A percentile compares a stretch with the other conserved stretches of the same genome.
Conservation (phyloP, 768 basidiomycete species). For the Kwoniella pini region DNA sequence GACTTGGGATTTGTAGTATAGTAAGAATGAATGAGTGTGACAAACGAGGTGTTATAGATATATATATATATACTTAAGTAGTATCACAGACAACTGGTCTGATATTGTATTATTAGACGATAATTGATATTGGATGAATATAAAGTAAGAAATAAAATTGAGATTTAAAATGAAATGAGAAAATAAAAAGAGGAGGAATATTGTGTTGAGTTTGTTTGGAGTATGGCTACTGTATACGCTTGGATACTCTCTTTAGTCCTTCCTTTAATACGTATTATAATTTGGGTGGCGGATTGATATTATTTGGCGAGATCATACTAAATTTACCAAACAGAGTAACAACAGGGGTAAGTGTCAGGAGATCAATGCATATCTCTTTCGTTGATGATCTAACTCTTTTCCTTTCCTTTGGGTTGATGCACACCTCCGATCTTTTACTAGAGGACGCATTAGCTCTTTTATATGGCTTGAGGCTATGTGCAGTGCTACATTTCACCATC, state of each 20-base stretch:
- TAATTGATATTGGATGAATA: neutral
- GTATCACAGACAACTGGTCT: neutral
- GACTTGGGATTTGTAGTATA: neutral
- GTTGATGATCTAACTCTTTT: too few species aligned
- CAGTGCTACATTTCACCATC: too few species aligned
- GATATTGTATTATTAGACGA: neutral
- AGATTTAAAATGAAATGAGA: neutral
- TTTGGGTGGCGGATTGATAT: neutral
- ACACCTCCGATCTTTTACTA: too few species aligned
- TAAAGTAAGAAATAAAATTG: neutral
- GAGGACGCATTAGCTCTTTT: too few species aligned
- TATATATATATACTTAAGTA: neutral
- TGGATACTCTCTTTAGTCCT: neutral
- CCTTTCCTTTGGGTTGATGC: too few species aligned
- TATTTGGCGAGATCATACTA: neutral
- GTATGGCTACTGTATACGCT: slow-evolving; percentile 1
- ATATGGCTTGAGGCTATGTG: too few species aligned
- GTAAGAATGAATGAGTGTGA: slow-evolving; percentile 13
- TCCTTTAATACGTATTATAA: neutral
- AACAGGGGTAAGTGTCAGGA: slow-evolving; percentile 5
- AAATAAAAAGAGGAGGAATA: slow-evolving; percentile 5
- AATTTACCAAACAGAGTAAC: neutral
- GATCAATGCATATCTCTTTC: neutral
- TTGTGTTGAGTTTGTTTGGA: neutral
- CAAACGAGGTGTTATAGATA: neutral